phyloP scores from a whole-genome alignment of 495 filamentous ascomycete species.

The Parathielavia hyrcaniae region DNA sequence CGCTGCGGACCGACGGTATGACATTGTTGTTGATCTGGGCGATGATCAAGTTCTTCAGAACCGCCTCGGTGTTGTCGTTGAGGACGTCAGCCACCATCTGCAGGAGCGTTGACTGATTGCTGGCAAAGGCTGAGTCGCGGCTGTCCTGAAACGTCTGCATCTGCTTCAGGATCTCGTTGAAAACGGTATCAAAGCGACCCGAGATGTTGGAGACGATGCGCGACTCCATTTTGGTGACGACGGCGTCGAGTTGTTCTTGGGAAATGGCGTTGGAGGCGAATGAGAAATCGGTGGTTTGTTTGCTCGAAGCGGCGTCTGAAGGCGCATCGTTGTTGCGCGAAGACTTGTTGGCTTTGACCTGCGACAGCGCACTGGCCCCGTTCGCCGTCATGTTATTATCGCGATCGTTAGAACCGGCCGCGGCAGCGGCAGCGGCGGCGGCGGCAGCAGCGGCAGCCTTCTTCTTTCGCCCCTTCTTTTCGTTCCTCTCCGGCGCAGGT shows the following conservation, averaged over 20 bases:
- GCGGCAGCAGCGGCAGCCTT: conserved; percentile 36
- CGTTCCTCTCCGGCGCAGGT: conserved; percentile 38
- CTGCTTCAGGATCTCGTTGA: conserved; percentile 40
- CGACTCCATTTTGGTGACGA: conserved; percentile 42
- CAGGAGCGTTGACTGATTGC: conserved; percentile 52
- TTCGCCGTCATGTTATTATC: conserved; percentile 19
- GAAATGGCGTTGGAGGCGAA: conserved; percentile 26
- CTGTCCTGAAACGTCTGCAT: conserved; percentile 31
- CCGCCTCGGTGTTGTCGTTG: conserved; percentile 81
- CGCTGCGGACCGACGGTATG: conserved; percentile 47
- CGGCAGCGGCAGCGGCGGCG: conserved; percentile 29
- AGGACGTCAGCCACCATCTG: conserved; percentile 82
- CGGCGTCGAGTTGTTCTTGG: conserved; percentile 40
- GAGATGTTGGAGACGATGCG: conserved; percentile 42
- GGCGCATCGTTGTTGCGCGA: conserved; percentile 24
- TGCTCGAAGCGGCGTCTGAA: conserved; percentile 16
- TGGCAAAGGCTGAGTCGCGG: conserved; percentile 29
- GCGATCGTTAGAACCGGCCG: conserved; percentile 16
- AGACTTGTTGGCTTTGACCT: conserved; percentile 29
- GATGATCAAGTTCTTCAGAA: conserved; percentile 62
- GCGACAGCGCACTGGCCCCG: conserved; percentile 21
- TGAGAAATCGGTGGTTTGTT: conserved; percentile 15
- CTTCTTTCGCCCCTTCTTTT: conserved; percentile 47
- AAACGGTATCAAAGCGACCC: conserved; percentile 37
- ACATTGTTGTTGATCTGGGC: conserved; percentile 60